These are phyloP conservation scores for Lachnellula subtilissima DNA, from an alignment of 2,329 filamentous ascomycete species.

Conservation along the genomic window DNA sequence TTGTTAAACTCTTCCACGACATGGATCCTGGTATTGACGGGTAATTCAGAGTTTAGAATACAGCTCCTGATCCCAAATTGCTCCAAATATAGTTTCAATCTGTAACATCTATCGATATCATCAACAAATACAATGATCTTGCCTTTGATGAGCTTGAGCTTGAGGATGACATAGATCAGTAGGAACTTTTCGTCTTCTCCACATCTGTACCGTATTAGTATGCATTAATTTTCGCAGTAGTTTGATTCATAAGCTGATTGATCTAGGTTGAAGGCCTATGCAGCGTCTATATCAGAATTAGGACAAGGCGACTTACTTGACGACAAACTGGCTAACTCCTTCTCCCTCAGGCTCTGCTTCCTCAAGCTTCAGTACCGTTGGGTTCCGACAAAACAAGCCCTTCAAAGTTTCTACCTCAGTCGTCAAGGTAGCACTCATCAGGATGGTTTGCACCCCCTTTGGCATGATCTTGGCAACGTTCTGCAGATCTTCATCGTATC, in stretches of 20 bases:
- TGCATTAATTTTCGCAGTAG: too few relatives aligned
- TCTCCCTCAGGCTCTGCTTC: conserved; percentile 74
- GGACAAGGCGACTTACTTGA: conserved; percentile 52
- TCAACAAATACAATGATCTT: conserved; percentile 83
- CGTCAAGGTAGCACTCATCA: conserved; percentile 91
- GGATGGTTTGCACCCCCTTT: conserved; percentile 79
- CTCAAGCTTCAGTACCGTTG: conserved; percentile 74
- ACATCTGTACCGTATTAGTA: conserved; percentile 48
- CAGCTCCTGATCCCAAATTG: conserved; percentile 94
- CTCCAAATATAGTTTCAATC: conserved; percentile 90
- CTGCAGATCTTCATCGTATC: conserved; percentile 85
- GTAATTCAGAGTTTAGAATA: conserved; percentile 89
- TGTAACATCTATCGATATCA: conserved; percentile 84
- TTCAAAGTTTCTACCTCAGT: conserved; percentile 83
- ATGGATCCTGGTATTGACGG: conserved; percentile 87
- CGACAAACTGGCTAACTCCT: conserved; percentile 79
- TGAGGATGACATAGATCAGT: conserved; percentile 89
- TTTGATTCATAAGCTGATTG: too few relatives aligned
- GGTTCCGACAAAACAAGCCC: conserved; percentile 76
- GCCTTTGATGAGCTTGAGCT: conserved; percentile 87
- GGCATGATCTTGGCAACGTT: conserved; percentile 73
- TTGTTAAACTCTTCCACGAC: conserved; percentile 97
- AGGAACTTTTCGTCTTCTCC: conserved; percentile 98
- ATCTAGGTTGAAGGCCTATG: too few relatives aligned
- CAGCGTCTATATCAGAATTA: too few relatives aligned